Conservation (phyloP, 306 rosid species). For the Sophora flavescens region DNA sequence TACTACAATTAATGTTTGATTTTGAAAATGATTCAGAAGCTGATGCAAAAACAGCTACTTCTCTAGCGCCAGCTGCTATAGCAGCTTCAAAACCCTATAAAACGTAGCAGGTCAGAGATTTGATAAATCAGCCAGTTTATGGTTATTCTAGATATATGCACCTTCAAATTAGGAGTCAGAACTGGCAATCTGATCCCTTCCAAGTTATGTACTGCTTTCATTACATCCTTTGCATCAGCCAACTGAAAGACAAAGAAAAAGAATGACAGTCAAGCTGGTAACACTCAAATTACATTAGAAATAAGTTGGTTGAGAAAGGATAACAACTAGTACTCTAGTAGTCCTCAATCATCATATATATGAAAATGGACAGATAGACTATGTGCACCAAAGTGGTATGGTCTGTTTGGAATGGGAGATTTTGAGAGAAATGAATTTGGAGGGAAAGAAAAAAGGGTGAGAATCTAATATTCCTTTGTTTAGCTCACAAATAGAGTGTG, state of each 20-base stretch:
- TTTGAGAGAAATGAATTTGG: background rate
- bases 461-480: constrained; percentile 19
- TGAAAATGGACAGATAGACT: constrained; percentile 20
- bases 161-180: constrained; percentile 76
- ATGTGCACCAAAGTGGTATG: constrained; percentile 12
- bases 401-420: constrained; percentile 6
- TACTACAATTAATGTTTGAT: constrained; percentile 76
- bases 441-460: constrained; percentile 6
- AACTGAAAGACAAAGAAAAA: constrained; percentile 49
- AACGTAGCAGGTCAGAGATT: constrained; percentile 33
- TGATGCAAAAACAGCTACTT: constrained; percentile 77
- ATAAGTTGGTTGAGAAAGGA: constrained; percentile 21
- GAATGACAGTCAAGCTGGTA: constrained; percentile 7
- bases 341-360: constrained; percentile 17
- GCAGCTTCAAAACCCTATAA: constrained; percentile 77
- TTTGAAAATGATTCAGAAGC: constrained; percentile 83
- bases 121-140: background rate
- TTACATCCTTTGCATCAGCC: constrained; percentile 77
- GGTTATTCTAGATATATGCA: constrained; percentile 27
- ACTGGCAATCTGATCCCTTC: constrained; percentile 73
- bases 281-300: constrained; percentile 25
- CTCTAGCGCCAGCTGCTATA: constrained; percentile 77
- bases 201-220: constrained; percentile 60
- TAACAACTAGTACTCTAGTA: constrained; percentile 24
- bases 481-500: constrained; percentile 14